Percentiles rank a stretch among this genome's conserved stretches.
Conservation (phyloP, 106 monocot genomes). For the Dioscorea zingiberensis region DNA sequence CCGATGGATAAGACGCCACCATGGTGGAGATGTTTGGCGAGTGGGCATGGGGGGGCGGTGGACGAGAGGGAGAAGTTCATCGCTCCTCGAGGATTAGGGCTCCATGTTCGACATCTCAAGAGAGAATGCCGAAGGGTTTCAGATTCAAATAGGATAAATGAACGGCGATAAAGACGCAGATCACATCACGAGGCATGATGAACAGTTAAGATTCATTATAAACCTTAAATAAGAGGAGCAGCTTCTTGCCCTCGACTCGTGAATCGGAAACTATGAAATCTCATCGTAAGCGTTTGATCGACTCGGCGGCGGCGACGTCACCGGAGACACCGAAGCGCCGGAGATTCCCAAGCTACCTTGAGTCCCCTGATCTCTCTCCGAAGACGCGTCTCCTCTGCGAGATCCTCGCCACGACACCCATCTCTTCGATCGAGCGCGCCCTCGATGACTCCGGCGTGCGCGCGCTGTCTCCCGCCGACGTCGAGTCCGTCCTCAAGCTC, state of each 20-base stretch:
- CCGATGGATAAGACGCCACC: not conserved
- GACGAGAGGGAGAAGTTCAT: slow-evolving; percentile 5
- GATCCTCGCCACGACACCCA: slow-evolving; percentile 27
- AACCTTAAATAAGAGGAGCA: too few species aligned
- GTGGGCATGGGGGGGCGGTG: slow-evolving; percentile 4
- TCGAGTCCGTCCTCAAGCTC: slow-evolving; percentile 66
- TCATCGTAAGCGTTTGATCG: not conserved
- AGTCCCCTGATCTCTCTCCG: slow-evolving; percentile 26
- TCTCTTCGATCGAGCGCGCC: slow-evolving; percentile 11
- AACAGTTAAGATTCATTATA: too few species aligned
- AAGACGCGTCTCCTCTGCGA: slow-evolving; percentile 39
- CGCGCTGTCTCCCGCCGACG: slow-evolving; percentile 25
- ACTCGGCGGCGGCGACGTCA: not conserved
- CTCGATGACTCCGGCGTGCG: slow-evolving; percentile 21
- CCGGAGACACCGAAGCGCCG: too few species aligned
- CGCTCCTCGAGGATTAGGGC: too few species aligned
- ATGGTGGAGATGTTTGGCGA: not conserved
- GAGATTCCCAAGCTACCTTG: slow-evolving; percentile 36
- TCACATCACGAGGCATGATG: too few species aligned
- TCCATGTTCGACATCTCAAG: too few species aligned
- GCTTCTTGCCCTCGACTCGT: too few species aligned
- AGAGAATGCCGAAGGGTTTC: too few species aligned
- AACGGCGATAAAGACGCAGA: too few species aligned
- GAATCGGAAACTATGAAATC: not conserved
- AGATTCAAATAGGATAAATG: too few species aligned